Evolutionary conservation across 2,329 filamentous ascomycete species (phyloP), one percentile per base, ranked within the genome.

Genomic region (Arthroderma sp.): DNA sequence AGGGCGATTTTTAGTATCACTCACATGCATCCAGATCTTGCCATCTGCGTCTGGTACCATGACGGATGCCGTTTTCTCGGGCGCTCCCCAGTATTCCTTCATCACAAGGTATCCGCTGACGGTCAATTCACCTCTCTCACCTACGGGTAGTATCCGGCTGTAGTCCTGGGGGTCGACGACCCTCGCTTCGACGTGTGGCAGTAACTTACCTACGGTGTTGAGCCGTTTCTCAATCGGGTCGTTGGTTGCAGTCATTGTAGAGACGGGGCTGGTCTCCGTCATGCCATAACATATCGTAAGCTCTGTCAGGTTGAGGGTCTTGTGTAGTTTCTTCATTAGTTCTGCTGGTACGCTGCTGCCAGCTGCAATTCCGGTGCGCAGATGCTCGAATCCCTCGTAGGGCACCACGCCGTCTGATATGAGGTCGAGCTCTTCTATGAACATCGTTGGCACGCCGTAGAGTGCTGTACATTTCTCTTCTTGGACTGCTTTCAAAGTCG

Each of bases 271-370:
- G 61, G 91, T 96, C 73, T 96, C 91, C 1, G 91, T 96, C 90
- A 95, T 95, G 60, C 91, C 91, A 70, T 96, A 97, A 76, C 91
- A 95, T 62, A 95, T 96, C 0, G 91, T 91, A 21, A 97, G 74
- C 57, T 95, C 87, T 0, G 79, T 81, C 17, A 97, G 75, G 53
- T 93, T 93, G 7, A 97, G 76, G 1, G 76, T 78, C 23, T 78
- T 78, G 69, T 91, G 86, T 5, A 97, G 74, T 59, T 66, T 75
- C 63, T 69, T 73, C 73, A 71, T 95, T 28, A 96, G 77, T 56
- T 87, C 80, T 19, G 85, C 82, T 0, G 93, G 91, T 1, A 97
- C 85, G n/a, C 83, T 87, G 57, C 82, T 87, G 0, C 93, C 93
- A 0, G 91, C 89, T 9, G 87, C 90, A 63, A 97, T 96, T 31